Evolutionary conservation across 371 early-diverging fungal genomes (phyloP), one percentile per base, ranked within the genome.

Genomic region (Mucor plumbeus): DNA sequence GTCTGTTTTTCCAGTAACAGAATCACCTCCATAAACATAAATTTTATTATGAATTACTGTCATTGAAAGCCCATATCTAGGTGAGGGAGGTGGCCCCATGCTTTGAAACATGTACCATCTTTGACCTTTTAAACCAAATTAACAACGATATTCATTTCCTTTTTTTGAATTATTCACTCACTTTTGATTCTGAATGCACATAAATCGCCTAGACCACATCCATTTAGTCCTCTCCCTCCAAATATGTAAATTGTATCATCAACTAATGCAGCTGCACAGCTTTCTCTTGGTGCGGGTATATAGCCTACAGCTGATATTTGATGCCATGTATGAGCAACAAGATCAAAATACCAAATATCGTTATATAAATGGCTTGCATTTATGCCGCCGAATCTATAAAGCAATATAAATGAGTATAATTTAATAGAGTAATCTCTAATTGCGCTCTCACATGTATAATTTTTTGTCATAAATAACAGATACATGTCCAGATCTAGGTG

Each of bases 71-170:
- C 81, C 85, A 33, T 80, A 73, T 58, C 90, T 80, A 15, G 88
- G 85, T 13, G 87, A 80, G 60, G 90, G 86, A 35, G 89, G 73
- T 7, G 83, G 73, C 1, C 87, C 78, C 74, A 87, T 87, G 61
- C 85, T 80, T 55, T 84, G 87, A 77, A 90, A 90, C 57, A 85
- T 90, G 61, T 87, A 83, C 90, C 91, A 90, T 64, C 90, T 81
- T 64, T 84, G 79, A 35, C 80, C 86, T 82, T 9, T 58, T 21
- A 36, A 35, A 50, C 61, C 38, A 44, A 65, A 9, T 50, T 44
- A 47, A 63, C 26, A 39, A 50, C 47, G 47, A 47, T 47, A 47
- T 47, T 9, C 19, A 47, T 9, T 61, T 10, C 44, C 26, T 60
- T 40, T 36, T 38, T 17, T 35, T 11, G 21, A n/a, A 19, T 48